A percentile compares a stretch with the other conserved stretches of the same genome.
phyloP scores from a whole-genome alignment of 352 stramenopile species.

The Bremia lactucae region DNA sequence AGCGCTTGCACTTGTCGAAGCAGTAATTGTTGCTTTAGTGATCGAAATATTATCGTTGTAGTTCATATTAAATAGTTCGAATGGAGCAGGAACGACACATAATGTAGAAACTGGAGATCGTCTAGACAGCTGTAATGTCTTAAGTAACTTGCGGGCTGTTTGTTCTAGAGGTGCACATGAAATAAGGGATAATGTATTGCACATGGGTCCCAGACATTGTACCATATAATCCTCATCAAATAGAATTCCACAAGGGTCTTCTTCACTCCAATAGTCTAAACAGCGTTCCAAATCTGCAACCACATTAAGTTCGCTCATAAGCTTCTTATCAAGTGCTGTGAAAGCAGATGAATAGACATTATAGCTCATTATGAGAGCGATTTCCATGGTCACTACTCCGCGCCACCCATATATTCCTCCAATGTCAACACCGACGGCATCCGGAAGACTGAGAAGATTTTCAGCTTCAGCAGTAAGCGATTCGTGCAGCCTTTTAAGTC shows the following conservation, averaged over 20 bases:
- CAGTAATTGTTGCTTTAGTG: neutral
- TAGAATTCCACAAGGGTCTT: slow-evolving; percentile 8
- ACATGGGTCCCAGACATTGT: slow-evolving; percentile 40
- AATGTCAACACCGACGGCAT: slow-evolving; percentile 18
- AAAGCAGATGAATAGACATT: slow-evolving; percentile 1
- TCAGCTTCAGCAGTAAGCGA: slow-evolving; percentile 18
- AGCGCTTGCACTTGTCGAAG: neutral
- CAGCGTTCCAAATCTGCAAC: slow-evolving; percentile 40
- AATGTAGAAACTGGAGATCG: neutral
- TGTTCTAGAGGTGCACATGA: slow-evolving; percentile 36
- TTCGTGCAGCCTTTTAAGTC: slow-evolving; percentile 15
- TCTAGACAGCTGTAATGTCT: slow-evolving; percentile 11
- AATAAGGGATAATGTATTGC: slow-evolving; percentile 42
- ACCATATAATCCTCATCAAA: slow-evolving; percentile 26
- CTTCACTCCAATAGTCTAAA: slow-evolving; percentile 21
- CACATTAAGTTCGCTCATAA: slow-evolving; percentile 24
- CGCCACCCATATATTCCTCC: slow-evolving; percentile 50
- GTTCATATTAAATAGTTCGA: slow-evolving; percentile 16
- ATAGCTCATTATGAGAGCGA: slow-evolving; percentile 32
- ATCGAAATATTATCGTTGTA: neutral
- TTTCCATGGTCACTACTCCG: slow-evolving; percentile 47
- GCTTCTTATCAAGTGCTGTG: slow-evolving; percentile 1
- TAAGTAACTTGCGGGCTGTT: slow-evolving; percentile 25
- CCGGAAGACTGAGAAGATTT: slow-evolving; percentile 2
- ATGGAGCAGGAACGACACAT: slow-evolving; percentile 10